phyloP scores from a whole-genome alignment of 2,329 filamentous ascomycete species.

The Pseudogymnoascus sp. region DNA sequence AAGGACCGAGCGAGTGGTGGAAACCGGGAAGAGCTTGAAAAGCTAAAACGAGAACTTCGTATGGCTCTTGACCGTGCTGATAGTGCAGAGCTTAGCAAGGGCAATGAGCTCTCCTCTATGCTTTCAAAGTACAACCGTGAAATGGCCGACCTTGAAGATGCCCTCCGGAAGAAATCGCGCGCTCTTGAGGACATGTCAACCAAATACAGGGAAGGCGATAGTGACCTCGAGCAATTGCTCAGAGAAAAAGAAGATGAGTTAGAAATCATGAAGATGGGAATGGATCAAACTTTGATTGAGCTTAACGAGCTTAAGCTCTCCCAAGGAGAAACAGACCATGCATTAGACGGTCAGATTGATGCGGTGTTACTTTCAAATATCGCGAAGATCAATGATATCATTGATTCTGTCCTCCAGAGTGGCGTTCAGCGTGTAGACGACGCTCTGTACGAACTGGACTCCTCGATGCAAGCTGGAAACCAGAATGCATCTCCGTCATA shows the following conservation, averaged over 20 bases:
- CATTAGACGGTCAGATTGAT: constrained; percentile 84
- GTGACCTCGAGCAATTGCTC: constrained; percentile 76
- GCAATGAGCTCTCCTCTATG: constrained; percentile 90
- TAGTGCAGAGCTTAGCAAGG: constrained; percentile 85
- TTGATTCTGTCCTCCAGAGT: constrained; percentile 90
- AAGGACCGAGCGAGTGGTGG: constrained; percentile 79
- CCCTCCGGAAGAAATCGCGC: constrained; percentile 77
- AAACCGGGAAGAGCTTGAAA: constrained; percentile 89
- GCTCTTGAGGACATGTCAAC: constrained; percentile 76
- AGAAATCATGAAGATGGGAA: constrained; percentile 94
- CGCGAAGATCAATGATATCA: constrained; percentile 92
- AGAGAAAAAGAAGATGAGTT: constrained; percentile 96
- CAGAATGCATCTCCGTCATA: constrained; percentile 94
- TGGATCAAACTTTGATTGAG: constrained; percentile 92
- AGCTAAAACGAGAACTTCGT: constrained; percentile 84
- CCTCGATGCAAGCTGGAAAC: constrained; percentile 96
- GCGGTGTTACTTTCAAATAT: constrained; percentile 78
- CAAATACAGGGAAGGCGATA: constrained; percentile 70
- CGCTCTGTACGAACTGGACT: constrained; percentile 93
- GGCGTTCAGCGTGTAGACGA: constrained; percentile 93
- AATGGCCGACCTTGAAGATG: constrained; percentile 93
- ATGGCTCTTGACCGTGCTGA: constrained; percentile 88
- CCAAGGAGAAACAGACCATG: constrained; percentile 67
- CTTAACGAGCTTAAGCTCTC: constrained; percentile 77
- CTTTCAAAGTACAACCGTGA: constrained; percentile 93